Percentiles rank a stretch among this genome's conserved stretches.
These are phyloP conservation scores for Emmonsiellopsis sp. DNA, from an alignment of 2,329 filamentous ascomycete species.

Conservation along the genomic window DNA sequence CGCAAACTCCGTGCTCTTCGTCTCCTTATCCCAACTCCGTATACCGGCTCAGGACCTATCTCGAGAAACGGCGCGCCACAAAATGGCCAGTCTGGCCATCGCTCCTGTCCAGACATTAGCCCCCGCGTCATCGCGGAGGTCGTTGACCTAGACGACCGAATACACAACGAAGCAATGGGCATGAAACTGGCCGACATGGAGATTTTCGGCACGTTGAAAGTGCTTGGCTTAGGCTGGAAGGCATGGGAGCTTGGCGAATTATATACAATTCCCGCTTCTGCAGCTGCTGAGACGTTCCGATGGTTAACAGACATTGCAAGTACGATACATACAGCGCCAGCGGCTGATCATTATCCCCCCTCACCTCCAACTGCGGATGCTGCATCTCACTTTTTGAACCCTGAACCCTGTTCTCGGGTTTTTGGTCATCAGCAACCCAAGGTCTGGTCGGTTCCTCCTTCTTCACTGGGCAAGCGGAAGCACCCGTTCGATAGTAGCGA, in stretches of 20 bases:
- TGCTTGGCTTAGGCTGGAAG: constrained; percentile 32
- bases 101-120: constrained; percentile 1
- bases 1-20: constrained; percentile 32
- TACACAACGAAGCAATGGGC: constrained; percentile 23
- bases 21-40: constrained; percentile 28
- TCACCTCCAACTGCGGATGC: neutral
- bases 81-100: neutral
- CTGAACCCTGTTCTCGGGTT: neutral
- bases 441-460: constrained; percentile 2
- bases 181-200: constrained; percentile 24
- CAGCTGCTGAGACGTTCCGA: neutral
- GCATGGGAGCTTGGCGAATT: constrained; percentile 29
- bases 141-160: constrained; percentile 28
- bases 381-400: neutral
- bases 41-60: neutral
- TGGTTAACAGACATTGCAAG: neutral
- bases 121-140: constrained; percentile 23
- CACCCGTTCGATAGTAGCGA: neutral
- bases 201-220: constrained; percentile 22
- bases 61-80: neutral
- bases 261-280: constrained; percentile 22
- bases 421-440: neutral
- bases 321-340: neutral
- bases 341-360: neutral
- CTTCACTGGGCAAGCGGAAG: constrained; percentile 18